Evolutionary conservation across 2,329 filamentous ascomycete genomes (phyloP).

Genomic region (Aspergillus hiratsukae): DNA sequence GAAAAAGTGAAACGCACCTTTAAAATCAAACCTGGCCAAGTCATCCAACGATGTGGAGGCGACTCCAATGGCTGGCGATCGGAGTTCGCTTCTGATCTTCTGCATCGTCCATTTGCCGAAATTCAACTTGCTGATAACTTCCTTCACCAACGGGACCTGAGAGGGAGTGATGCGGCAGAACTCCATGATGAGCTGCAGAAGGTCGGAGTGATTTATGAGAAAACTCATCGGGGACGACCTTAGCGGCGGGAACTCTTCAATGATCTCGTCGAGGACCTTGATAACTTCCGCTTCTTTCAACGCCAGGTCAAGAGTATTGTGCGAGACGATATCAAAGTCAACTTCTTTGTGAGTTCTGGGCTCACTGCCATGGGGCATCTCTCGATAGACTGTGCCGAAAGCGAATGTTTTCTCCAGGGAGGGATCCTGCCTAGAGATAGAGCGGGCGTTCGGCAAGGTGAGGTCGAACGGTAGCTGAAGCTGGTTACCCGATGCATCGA

Average conservation of each 20-base stretch:
- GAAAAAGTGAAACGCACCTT: slow-evolving; percentile 51
- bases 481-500: slow-evolving; percentile 80
- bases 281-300: slow-evolving; percentile 90
- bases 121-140: slow-evolving; percentile 81
- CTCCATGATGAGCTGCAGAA: slow-evolving; percentile 84
- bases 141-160: slow-evolving; percentile 69
- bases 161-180: slow-evolving; percentile 72
- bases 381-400: slow-evolving; percentile 83
- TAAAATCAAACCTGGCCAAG: slow-evolving; percentile 84
- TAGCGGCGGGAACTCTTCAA: slow-evolving; percentile 73
- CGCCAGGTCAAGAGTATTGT: slow-evolving; percentile 73
- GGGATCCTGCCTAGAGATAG: slow-evolving; percentile 64
- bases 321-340: slow-evolving; percentile 93
- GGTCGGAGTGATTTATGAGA: slow-evolving; percentile 80
- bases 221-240: slow-evolving; percentile 74
- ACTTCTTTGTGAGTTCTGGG: slow-evolving; percentile 82
- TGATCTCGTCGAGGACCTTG: slow-evolving; percentile 89
- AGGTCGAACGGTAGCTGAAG: slow-evolving; percentile 93
- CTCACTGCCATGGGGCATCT: slow-evolving; percentile 71
- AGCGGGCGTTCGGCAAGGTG: slow-evolving; percentile 80
- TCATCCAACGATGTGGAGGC: slow-evolving; percentile 89
- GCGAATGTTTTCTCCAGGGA: slow-evolving; percentile 72
- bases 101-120: slow-evolving; percentile 75
- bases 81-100: slow-evolving; percentile 75
- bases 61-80: slow-evolving; percentile 74